Conservation (phyloP, 1,284 basidiomycete genomes). For the Rhodotorula glutinis region DNA sequence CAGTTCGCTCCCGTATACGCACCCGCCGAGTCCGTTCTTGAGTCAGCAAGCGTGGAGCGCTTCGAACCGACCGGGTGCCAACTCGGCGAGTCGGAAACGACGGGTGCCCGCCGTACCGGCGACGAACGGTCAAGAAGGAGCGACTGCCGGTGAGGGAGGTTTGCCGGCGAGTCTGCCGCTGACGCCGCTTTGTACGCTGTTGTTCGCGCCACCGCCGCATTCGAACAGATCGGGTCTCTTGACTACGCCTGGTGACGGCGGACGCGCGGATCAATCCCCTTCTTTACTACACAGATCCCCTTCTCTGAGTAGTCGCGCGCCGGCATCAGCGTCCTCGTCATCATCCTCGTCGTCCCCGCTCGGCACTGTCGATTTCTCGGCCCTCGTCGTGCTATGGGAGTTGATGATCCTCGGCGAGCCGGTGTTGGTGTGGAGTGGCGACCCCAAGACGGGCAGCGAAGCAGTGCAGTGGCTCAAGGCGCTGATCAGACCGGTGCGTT, state of each 20-base stretch:
- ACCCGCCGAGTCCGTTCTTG: not conserved
- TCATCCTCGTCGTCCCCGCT: not conserved
- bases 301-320: not conserved
- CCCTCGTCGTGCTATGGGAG: conserved; percentile 83
- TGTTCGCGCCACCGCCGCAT: conserved; percentile 60
- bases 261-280: not conserved
- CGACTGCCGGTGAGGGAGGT: not conserved
- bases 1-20: not conserved
- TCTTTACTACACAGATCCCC: not conserved
- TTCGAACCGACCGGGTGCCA: not conserved
- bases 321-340: not conserved
- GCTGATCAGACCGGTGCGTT: conserved; percentile 66
- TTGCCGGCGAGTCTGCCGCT: conserved; percentile 8
- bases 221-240: no score
- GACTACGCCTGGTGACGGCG: no score
- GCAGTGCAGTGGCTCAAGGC: conserved; percentile 76
- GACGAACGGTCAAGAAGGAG: not conserved
- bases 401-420: conserved; percentile 84
- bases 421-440: conserved; percentile 76
- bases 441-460: conserved; percentile 70
- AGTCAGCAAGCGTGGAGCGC: not conserved
- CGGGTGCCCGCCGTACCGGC: not conserved
- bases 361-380: conserved; percentile 22
- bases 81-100: no score
- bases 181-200: conserved; percentile 50